Evolutionary conservation across 225 moss, liverwort and hornwort genomes (phyloP).

Genomic region (Neckera pumila): DNA sequence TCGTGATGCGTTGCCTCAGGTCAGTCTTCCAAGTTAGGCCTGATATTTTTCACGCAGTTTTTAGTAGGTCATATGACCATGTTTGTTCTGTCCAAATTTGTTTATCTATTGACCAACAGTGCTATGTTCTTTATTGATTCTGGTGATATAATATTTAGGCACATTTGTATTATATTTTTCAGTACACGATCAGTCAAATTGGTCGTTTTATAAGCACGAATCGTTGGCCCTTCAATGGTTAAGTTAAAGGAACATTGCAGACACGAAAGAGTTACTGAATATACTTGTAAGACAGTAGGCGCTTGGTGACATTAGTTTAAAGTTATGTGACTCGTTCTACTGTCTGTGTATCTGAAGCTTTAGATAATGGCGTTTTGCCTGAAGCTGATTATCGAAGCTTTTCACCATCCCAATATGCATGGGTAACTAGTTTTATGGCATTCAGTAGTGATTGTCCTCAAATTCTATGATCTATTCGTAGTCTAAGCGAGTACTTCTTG

Average conservation of each 20-base stretch:
- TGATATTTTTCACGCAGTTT: background rate
- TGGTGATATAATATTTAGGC: background rate
- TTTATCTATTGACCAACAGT: background rate
- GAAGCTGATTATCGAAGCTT: background rate
- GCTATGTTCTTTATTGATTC: background rate
- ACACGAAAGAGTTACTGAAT: background rate
- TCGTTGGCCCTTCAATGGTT: background rate
- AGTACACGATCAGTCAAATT: background rate
- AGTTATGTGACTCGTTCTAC: background rate
- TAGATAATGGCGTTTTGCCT: background rate
- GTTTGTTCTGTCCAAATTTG: background rate
- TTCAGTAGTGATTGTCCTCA: background rate
- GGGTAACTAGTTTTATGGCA: background rate
- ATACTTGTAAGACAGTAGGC: background rate
- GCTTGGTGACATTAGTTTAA: background rate
- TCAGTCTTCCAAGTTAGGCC: background rate
- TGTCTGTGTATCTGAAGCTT: background rate
- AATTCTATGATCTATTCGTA: background rate
- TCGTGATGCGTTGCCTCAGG: slow-evolving; percentile 84
- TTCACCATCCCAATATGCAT: background rate
- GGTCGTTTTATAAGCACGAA: background rate
- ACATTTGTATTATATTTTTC: background rate
- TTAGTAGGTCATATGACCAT: background rate
- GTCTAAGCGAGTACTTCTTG: background rate
- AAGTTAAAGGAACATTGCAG: background rate